Evolutionary conservation across 768 basidiomycete species (phyloP).

Genomic region (Daedaleopsis sinensis): DNA sequence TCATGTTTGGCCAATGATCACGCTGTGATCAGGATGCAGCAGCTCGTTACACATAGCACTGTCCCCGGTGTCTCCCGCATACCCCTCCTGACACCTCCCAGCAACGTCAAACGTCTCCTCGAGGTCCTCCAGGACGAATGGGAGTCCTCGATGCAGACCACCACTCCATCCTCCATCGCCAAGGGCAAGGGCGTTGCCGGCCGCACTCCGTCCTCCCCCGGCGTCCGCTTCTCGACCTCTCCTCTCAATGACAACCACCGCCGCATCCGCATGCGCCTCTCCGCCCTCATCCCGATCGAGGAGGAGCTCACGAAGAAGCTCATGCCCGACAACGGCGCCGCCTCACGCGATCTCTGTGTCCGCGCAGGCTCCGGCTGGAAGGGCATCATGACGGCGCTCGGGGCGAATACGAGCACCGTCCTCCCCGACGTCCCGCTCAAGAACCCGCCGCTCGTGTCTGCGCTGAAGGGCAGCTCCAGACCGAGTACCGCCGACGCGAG

Average conservation of each 20-base stretch:
- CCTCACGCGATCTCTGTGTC: slow-evolving; percentile 37
- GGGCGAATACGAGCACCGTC: slow-evolving; percentile 17
- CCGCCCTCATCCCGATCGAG: slow-evolving; percentile 60
- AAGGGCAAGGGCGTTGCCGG: slow-evolving; percentile 32
- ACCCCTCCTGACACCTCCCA: slow-evolving; percentile 24
- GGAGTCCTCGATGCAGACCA: slow-evolving; percentile 39
- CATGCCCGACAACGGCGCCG: slow-evolving; percentile 41
- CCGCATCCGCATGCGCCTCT: slow-evolving; percentile 43
- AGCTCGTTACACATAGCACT: too few relatives aligned
- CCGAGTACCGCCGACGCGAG: slow-evolving; percentile 26
- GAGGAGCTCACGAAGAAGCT: slow-evolving; percentile 53
- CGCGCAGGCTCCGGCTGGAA: slow-evolving; percentile 67
- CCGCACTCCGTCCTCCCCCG: slow-evolving; percentile 29
- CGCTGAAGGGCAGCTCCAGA: slow-evolving; percentile 18
- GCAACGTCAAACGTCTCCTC: slow-evolving; percentile 61
- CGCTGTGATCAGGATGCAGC: too few relatives aligned
- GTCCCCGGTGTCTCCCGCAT: too few relatives aligned
- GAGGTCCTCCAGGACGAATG: slow-evolving; percentile 51
- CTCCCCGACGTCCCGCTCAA: neutral
- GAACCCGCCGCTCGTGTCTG: slow-evolving; percentile 14
- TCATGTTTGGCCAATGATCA: too few relatives aligned
- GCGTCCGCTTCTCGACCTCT: slow-evolving; percentile 32
- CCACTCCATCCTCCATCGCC: slow-evolving; percentile 21
- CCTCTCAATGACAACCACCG: slow-evolving; percentile 38
- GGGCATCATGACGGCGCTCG: slow-evolving; percentile 36